A percentile compares a stretch with the other conserved stretches of the same genome.
phyloP scores from a whole-genome alignment of 2,329 filamentous ascomycete genomes.

The Pezicula radicicola region DNA sequence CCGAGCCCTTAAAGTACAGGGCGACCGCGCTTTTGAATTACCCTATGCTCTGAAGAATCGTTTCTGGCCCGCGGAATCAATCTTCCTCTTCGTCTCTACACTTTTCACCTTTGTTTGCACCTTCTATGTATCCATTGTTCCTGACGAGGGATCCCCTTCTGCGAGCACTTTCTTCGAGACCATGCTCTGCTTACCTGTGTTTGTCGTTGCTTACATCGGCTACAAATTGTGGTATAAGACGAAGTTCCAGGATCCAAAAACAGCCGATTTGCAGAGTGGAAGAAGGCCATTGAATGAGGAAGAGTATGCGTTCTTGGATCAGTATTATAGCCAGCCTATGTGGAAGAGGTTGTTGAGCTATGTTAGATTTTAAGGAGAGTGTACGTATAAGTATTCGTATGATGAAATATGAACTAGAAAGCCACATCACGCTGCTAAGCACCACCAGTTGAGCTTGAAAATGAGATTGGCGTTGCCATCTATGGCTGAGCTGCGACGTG shows the following conservation, averaged over 20 bases:
- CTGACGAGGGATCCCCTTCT: background rate
- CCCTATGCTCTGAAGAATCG: background rate
- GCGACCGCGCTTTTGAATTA: background rate
- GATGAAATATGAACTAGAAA: too few relatives aligned
- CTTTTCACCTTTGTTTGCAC: conserved; percentile 4
- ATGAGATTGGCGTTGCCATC: too few relatives aligned
- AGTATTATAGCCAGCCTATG: background rate
- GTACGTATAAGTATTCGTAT: too few relatives aligned
- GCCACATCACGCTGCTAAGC: too few relatives aligned
- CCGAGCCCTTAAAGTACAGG: background rate
- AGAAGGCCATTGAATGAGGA: background rate
- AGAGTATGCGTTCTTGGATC: background rate
- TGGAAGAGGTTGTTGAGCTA: background rate
- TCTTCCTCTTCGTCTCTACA: conserved; percentile 1
- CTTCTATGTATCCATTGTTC: background rate
- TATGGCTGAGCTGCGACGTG: too few relatives aligned
- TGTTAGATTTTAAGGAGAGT: background rate
- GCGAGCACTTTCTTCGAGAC: background rate
- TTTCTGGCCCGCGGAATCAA: background rate
- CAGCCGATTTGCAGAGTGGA: background rate
- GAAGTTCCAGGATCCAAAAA: background rate
- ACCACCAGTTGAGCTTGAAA: too few relatives aligned
- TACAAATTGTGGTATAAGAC: background rate
- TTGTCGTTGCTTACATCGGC: background rate
- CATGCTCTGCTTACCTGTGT: background rate